phyloP scores from a whole-genome alignment of 1,284 basidiomycete genomes.

The Termitomyces sp. region DNA sequence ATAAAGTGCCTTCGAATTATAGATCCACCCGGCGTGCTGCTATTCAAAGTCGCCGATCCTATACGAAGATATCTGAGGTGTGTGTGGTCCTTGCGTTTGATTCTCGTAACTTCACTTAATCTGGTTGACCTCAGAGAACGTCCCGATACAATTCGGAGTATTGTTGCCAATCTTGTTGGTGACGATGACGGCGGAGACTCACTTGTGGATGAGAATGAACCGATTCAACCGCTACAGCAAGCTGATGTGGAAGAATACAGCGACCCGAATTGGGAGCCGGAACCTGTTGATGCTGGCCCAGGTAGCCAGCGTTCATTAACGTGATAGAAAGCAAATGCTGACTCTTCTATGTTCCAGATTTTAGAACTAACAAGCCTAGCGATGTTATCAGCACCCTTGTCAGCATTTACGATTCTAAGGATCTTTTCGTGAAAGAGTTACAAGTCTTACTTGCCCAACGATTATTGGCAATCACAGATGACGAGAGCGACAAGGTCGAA shows the following conservation, averaged over 20 bases:
- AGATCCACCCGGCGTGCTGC: slow-evolving; percentile 87
- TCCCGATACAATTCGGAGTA: slow-evolving; percentile 87
- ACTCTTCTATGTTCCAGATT: slow-evolving; percentile 50
- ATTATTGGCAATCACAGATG: slow-evolving; percentile 73
- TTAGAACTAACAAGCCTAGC: slow-evolving; percentile 80
- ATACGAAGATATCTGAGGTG: slow-evolving; percentile 84
- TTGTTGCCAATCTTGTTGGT: slow-evolving; percentile 87
- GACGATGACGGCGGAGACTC: slow-evolving; percentile 80
- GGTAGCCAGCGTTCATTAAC: slow-evolving; percentile 34
- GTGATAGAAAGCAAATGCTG: background rate
- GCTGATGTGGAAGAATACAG: slow-evolving; percentile 78
- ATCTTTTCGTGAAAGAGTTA: slow-evolving; percentile 90
- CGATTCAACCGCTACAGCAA: slow-evolving; percentile 68
- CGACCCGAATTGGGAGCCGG: slow-evolving; percentile 90
- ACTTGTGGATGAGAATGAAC: slow-evolving; percentile 74
- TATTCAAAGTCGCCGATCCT: slow-evolving; percentile 89
- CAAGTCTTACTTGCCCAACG: slow-evolving; percentile 85
- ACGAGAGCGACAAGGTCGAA: slow-evolving; percentile 77
- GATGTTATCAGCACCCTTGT: slow-evolving; percentile 93
- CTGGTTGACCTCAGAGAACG: slow-evolving; percentile 52
- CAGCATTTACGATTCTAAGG: slow-evolving; percentile 93
- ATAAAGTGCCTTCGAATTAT: slow-evolving; percentile 89
- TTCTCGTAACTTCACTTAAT: background rate
- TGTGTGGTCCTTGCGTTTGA: slow-evolving; percentile 29
- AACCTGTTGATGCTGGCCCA: slow-evolving; percentile 90